Evolutionary conservation across 2,329 filamentous ascomycete genomes (phyloP), one percentile per base, ranked within the genome.

Genomic region (Aspergillus costaricaensis): DNA sequence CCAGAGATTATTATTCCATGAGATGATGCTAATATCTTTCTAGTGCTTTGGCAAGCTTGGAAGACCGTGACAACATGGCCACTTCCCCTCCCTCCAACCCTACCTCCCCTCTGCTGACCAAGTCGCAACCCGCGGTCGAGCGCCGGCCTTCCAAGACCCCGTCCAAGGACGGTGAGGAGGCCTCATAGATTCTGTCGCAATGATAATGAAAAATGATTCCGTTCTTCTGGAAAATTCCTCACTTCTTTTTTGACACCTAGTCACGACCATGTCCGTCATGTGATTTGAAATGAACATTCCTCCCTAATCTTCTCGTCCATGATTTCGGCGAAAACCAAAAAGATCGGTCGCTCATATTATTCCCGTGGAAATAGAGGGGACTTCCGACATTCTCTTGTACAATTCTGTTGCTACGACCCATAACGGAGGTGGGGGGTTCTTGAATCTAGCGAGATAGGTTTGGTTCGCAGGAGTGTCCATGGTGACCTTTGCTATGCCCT

Each of bases 1-100:
- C 38, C 27, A 21, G 47, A 47, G 23, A 25, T 54, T 25, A 61
- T 48, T 7, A 21, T 39, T 21, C 2, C 4, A 32, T 10, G 15
- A 8, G 47, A 12, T 38, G 7, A 50, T 63, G 55, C 65, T 63
- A 57, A 67, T 54, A 64, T 12, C 2, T 41, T 47, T 55, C 8
- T 61, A 82, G 81, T 73, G 80, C 81, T 60, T 73, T 83, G 52
- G 81, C 80, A 62, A 70, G 68, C 62, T 74, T 82, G 65, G 79
- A 82, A 71, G 77, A 77, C 62, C 72, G 73, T 58, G 76, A 79
- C 66, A 78, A 77, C 70, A 73, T 80, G 69, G 78, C 79, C 30
- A 78, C 77, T 21, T 82, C 81, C 56, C 80, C 80, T 44, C 79
- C 80, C 36, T 81, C 79, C 23, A 77, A 79, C 68, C 78, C 79